Evolutionary conservation across 352 stramenopile genomes (phyloP).

Genomic region (Phytophthora hybrid): DNA sequence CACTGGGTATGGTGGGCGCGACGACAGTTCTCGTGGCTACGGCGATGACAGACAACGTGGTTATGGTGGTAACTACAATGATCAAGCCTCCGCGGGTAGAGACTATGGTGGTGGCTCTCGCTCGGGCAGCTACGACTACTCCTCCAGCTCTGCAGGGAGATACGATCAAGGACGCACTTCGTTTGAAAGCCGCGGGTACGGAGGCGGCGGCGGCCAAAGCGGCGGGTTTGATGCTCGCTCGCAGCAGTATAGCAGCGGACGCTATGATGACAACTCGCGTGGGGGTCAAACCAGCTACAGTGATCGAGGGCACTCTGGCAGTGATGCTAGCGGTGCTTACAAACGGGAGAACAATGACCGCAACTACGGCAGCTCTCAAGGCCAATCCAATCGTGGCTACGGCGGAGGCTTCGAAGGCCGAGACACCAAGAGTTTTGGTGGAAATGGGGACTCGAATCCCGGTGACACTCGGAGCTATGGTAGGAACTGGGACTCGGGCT

Average conservation of each 20-base stretch:
- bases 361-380: neutral
- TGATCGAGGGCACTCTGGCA: conserved; percentile 5
- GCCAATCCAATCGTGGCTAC: neutral
- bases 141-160: conserved; percentile 4
- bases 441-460: neutral
- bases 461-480: neutral
- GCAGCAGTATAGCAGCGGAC: neutral
- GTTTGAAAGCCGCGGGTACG: neutral
- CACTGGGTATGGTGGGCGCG: conserved; percentile 2
- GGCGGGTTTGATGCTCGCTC: neutral
- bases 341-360: neutral
- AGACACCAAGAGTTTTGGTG: neutral
- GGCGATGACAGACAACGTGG: neutral
- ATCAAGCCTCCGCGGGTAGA: neutral
- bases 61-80: neutral
- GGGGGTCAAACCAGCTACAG: neutral
- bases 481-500: neutral
- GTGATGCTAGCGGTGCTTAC: neutral
- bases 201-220: neutral
- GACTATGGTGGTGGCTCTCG: conserved; percentile 7
- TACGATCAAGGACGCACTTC: conserved; percentile 14
- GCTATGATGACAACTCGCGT: conserved; percentile 14
- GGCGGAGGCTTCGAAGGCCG: neutral
- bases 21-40: neutral
- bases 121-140: conserved; percentile 12